Percentiles rank a stretch among this genome's conserved stretches.
phyloP scores from a whole-genome alignment of 2,329 filamentous ascomycete genomes.

The Fusarium mundagurra region DNA sequence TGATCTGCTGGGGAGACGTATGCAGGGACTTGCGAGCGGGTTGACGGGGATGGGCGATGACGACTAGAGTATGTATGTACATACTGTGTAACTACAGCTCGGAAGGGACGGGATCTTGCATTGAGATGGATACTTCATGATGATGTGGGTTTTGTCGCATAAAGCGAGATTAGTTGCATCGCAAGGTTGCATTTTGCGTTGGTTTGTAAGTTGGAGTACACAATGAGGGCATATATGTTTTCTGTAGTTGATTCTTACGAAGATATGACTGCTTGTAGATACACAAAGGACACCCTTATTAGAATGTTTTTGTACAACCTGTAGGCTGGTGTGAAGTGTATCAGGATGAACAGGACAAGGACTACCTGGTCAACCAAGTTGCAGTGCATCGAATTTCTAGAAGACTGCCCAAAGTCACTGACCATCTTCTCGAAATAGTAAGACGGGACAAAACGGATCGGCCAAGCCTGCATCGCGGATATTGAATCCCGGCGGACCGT shows the following conservation, averaged over 20 bases:
- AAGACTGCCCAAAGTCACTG: conserved; percentile 21
- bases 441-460: not conserved
- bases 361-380: not conserved
- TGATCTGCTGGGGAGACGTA: conserved; percentile 65
- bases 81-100: conserved; percentile 6
- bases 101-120: conserved; percentile 25
- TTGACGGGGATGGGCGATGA: conserved; percentile 61
- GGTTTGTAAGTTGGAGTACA: not conserved
- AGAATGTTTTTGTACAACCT: conserved; percentile 2
- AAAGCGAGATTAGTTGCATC: conserved; percentile 30
- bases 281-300: conserved; percentile 33
- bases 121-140: not conserved
- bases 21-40: conserved; percentile 66
- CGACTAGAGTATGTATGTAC: conserved; percentile 36
- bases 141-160: not conserved
- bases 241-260: conserved; percentile 13
- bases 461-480: conserved; percentile 32
- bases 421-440: not conserved
- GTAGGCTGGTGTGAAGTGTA: not conserved
- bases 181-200: not conserved
- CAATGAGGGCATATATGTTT: conserved; percentile 4
- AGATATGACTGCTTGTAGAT: conserved; percentile 26
- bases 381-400: conserved; percentile 24
- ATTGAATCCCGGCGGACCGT: conserved; percentile 24
- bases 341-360: not conserved